Base-by-base conservation (phyloP, 2,329 filamentous ascomycete species). In the Bipolaris oryzae region DNA sequence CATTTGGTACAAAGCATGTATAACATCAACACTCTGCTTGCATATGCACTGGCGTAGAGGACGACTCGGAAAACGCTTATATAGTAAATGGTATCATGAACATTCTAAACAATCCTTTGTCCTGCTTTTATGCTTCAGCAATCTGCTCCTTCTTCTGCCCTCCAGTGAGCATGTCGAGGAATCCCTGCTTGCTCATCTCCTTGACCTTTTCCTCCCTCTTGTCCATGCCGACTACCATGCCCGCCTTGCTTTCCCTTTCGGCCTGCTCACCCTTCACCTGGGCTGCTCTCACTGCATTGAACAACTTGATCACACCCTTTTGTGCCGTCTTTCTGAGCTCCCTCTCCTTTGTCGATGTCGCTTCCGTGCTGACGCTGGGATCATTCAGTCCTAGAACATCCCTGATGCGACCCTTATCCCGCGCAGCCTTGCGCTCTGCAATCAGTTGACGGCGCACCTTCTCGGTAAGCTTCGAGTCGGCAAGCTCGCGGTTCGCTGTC, bases 141-240 rank as follows among this genome's bases (percentile, higher is more conserved):
- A 53, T 56, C 6, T 56, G 65, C 55, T 70, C 70, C 59, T 72
- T 73, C 71, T 78, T 74, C 78, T 83, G 76, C 72, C 85, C 81
- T 13, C 83, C 81, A 39, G 82, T 82, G 74, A 99, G 96, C 75
- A 98, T 79, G 60, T 98, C 94, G 75, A 99, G 78, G 79, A 98
- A 99, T 0, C 94, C 93, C 79, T 97, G 91, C 80, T 96, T 96
- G 76, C 90, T 96, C 88, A 99, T 95, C 82, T 98, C 93, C 64
- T 91, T 95, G 50, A 96, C 84, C 80, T 89, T 92, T 78, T 96
- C 92, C 78, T 96, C 89, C 63, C 92, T 86, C 76, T 90, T 87
- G 60, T 84, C 85, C 70, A 92, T 87, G 1, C 94, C 94, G 31
- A 96, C 84, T 0, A 96, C 81, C 3, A 92, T 90, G 58, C 88